Evolutionary conservation across 768 basidiomycete species (phyloP).

Genomic region (Wakefieldia striispora): DNA sequence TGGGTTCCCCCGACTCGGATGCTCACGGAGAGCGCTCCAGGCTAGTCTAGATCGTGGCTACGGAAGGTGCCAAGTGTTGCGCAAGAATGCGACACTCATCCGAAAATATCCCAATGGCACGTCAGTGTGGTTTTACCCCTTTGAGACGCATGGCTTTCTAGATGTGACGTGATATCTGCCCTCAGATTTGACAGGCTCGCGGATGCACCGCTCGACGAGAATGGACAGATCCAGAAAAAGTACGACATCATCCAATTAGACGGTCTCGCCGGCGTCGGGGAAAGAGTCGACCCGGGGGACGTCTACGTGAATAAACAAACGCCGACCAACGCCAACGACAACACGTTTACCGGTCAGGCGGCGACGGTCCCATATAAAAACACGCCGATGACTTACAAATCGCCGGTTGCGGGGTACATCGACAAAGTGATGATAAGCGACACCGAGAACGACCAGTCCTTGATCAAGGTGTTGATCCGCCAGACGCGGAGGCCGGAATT

Average conservation of each 20-base stretch:
- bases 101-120: slow-evolving; percentile 97
- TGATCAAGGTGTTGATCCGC: slow-evolving; percentile 96
- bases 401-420: slow-evolving; percentile 88
- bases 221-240: slow-evolving; percentile 73
- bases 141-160: slow-evolving; percentile 6
- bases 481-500: slow-evolving; percentile 96
- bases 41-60: slow-evolving; percentile 97
- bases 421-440: slow-evolving; percentile 99
- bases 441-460: slow-evolving; percentile 92
- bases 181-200: slow-evolving; percentile 88
- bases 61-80: slow-evolving; percentile 94
- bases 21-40: slow-evolving; percentile 36
- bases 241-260: slow-evolving; percentile 92
- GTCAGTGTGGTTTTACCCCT: slow-evolving; percentile 50
- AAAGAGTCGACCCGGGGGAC: slow-evolving; percentile 89
- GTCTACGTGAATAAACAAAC: slow-evolving; percentile 97
- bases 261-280: slow-evolving; percentile 93
- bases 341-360: slow-evolving; percentile 81
- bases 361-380: slow-evolving; percentile 88
- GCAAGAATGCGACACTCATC: slow-evolving; percentile 92
- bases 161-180: background rate
- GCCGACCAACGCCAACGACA: slow-evolving; percentile 91
- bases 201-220: slow-evolving; percentile 85
- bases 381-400: slow-evolving; percentile 89
- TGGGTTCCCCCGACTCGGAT: background rate